Base-by-base conservation (phyloP, 805 yeast genomes). In the Wickerhamomyces alni region DNA sequence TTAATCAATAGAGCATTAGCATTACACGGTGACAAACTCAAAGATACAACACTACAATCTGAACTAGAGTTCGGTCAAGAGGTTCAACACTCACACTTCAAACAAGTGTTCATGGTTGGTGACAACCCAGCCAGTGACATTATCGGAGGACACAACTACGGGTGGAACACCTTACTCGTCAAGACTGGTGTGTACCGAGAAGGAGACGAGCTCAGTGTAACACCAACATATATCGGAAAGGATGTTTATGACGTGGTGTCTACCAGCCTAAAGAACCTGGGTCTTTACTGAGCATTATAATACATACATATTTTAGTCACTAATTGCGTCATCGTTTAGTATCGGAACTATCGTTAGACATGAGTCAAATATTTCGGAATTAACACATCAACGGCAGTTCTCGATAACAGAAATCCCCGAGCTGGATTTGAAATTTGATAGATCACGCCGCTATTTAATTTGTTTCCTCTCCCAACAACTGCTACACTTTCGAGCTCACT, bases 71-170 rank as follows among this genome's bases (percentile, higher is more conserved):
- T 56, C 8, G 62, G 61, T 11, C 40, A 51, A 24, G 45, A 43
- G 17, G 44, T 55, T 1, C 25, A 9, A 0, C 16, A 44, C 2
- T 51, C 72, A 0, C 78, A 75, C n/a, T 69, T 83, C 50, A 64
- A 67, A 28, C 61, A 72, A n/a, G 82, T 93, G 2, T 89, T 72
- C 63, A 93, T 93, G 99, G 87, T 93, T 27, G 99, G 99, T 22
- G 99, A 93, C 62, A 93, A 93, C 59, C 98, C 97, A 4, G 93
- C 82, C 22, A 77, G 88, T 37, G 99, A 93, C 58, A 93, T 93
- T 39, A 71, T 72, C 40, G 99, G 99, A 1, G 99, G 96, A 6
- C 81, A 83, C 51, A 66, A 67, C 36, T 80, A 81, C 56, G 95
- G 96, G 4, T 93, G 98, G 98, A 77, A 82, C 36, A 80, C 93